phyloP scores from a whole-genome alignment of 2,329 filamentous ascomycete genomes.

The Neocucurbitaria cava region DNA sequence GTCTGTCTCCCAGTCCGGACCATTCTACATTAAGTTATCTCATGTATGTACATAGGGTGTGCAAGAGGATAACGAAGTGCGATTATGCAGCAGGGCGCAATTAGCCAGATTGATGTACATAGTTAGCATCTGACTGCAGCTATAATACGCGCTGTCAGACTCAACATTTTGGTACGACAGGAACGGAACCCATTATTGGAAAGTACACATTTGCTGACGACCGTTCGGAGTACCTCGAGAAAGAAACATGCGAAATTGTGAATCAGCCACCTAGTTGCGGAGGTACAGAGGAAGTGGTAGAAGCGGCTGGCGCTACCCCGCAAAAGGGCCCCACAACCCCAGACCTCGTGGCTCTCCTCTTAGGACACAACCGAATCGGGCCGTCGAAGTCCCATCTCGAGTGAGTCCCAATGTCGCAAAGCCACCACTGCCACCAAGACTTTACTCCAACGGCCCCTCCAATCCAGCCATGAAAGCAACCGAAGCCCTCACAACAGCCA shows the following conservation, averaged over 20 bases:
- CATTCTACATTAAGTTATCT: neutral
- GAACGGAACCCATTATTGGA: neutral
- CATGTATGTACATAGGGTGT: too few species aligned
- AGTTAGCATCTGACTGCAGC: neutral
- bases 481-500: slow-evolving; percentile 20
- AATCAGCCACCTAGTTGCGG: slow-evolving; percentile 1
- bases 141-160: neutral
- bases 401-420: too few species aligned
- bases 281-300: neutral
- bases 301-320: slow-evolving; percentile 4
- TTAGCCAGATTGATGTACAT: slow-evolving; percentile 8
- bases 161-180: neutral
- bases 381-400: neutral
- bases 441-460: slow-evolving; percentile 20
- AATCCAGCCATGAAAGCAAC: slow-evolving; percentile 23
- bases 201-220: neutral
- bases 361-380: neutral
- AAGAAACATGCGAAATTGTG: neutral
- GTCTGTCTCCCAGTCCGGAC: slow-evolving; percentile 1
- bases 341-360: neutral
- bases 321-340: slow-evolving; percentile 10
- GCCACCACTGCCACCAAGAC: too few species aligned
- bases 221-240: neutral
- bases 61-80: neutral
- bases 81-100: slow-evolving; percentile 2